Percentiles rank a stretch among this genome's conserved stretches.
These are phyloP conservation scores for Pichia sp. DNA, from an alignment of 1,139 yeast genomes.

Conservation along the genomic window DNA sequence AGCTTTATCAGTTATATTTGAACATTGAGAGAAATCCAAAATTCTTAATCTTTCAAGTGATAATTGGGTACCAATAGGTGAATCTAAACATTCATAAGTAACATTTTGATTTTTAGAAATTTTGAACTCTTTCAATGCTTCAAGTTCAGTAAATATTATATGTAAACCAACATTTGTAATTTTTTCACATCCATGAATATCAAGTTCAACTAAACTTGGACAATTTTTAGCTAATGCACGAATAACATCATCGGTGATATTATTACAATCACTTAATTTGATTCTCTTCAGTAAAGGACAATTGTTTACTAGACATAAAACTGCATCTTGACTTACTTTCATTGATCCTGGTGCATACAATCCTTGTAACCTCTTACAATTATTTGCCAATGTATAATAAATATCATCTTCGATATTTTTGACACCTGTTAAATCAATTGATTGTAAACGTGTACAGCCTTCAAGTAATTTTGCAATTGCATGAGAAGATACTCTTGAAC, in stretches of 20 bases:
- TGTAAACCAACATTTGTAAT: slow-evolving; percentile 59
- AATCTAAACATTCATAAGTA: slow-evolving; percentile 54
- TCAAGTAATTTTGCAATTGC: slow-evolving; percentile 57
- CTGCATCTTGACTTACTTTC: slow-evolving; percentile 56
- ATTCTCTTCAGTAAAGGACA: slow-evolving; percentile 79
- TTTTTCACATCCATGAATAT: slow-evolving; percentile 74
- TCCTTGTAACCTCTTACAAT: slow-evolving; percentile 79
- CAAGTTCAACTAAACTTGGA: slow-evolving; percentile 79
- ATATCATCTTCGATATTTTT: slow-evolving; percentile 60
- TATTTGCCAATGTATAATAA: slow-evolving; percentile 57
- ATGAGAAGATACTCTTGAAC: slow-evolving; percentile 54
- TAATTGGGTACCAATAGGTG: slow-evolving; percentile 31
- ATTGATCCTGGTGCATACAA: slow-evolving; percentile 84
- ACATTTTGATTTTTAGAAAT: slow-evolving; percentile 67
- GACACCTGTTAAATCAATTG: slow-evolving; percentile 89
- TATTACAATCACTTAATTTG: slow-evolving; percentile 65
- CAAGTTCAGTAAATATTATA: slow-evolving; percentile 54
- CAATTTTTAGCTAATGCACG: slow-evolving; percentile 58
- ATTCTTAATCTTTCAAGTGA: slow-evolving; percentile 58
- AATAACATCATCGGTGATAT: slow-evolving; percentile 66
- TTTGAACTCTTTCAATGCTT: slow-evolving; percentile 75
- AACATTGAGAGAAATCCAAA: slow-evolving; percentile 80
- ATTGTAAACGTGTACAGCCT: slow-evolving; percentile 66
- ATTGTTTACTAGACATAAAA: slow-evolving; percentile 48
- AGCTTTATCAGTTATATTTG: slow-evolving; percentile 70